Percentiles rank a stretch among this genome's conserved stretches.
phyloP scores from a whole-genome alignment of 306 rosid genomes.

The Calophaca sinica region DNA sequence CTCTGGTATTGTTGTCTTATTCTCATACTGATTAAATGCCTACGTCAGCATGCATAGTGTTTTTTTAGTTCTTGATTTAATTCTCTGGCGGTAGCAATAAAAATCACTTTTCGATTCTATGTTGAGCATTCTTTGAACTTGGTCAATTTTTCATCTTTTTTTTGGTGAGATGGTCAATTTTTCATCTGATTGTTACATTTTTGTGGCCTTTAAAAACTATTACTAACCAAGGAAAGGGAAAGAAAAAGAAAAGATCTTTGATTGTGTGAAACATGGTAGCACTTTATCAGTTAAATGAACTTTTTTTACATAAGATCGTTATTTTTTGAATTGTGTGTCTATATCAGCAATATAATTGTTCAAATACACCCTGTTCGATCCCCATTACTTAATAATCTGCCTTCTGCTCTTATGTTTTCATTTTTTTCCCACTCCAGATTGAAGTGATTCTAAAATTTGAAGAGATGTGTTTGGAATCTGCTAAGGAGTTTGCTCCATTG shows the following conservation, averaged over 20 bases:
- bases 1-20: background rate
- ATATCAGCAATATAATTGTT: background rate
- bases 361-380: constrained; percentile 13
- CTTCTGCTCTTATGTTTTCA: constrained; percentile 31
- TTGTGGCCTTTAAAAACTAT: no score
- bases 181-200: constrained; percentile 10
- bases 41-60: background rate
- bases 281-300: background rate
- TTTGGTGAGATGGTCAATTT: background rate
- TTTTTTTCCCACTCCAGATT: constrained; percentile 59
- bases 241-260: background rate
- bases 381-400: constrained; percentile 15
- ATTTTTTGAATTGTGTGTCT: constrained; percentile 9
- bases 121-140: constrained; percentile 7
- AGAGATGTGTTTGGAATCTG: constrained; percentile 92
- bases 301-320: background rate
- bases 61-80: background rate
- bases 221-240: background rate
- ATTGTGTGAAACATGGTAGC: constrained; percentile 6
- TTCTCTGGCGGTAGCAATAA: constrained; percentile 23
- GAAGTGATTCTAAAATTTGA: constrained; percentile 92
- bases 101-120: constrained; percentile 6
- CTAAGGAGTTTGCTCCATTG: constrained; percentile 73
- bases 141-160: background rate
- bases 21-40: constrained; percentile 17